Conservation (phyloP, 352 stramenopile genomes). For the Phytopythium cucurbitacearum region DNA sequence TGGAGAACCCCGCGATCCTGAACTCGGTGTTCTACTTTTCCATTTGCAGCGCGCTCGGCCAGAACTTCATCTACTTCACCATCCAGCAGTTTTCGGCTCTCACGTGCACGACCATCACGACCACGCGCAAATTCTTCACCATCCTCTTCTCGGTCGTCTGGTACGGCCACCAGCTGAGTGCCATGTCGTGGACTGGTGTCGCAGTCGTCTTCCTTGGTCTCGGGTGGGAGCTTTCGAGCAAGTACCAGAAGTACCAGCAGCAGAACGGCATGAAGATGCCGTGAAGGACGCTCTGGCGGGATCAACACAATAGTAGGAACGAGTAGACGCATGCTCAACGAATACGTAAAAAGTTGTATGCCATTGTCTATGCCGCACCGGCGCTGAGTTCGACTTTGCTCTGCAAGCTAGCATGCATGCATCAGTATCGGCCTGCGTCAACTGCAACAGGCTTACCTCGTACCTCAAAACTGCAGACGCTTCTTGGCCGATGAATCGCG, state of each 20-base stretch:
- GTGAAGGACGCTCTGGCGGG: conserved; percentile 3
- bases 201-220: conserved; percentile 90
- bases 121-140: conserved; percentile 99
- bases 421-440: too few relatives aligned
- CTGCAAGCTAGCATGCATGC: background rate
- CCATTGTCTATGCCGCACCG: too few relatives aligned
- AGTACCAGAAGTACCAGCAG: conserved; percentile 82
- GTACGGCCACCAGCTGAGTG: conserved; percentile 92
- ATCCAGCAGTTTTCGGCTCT: conserved; percentile 98
- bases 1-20: conserved; percentile 80
- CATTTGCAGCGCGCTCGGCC: conserved; percentile 93
- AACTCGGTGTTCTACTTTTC: conserved; percentile 92
- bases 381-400: too few relatives aligned
- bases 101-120: conserved; percentile 99
- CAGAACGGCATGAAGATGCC: conserved; percentile 37
- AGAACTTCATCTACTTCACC: conserved; percentile 99
- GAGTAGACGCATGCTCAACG: background rate
- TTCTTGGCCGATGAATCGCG: conserved; percentile 1
- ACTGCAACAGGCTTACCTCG: too few relatives aligned
- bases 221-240: conserved; percentile 79
- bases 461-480: background rate
- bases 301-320: conserved; percentile 1
- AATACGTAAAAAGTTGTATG: background rate
- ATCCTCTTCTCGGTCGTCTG: conserved; percentile 97
- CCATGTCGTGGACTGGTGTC: conserved; percentile 90